These are phyloP conservation scores for Vicia faba DNA, from an alignment of 306 rosid species.

Conservation along the genomic window DNA sequence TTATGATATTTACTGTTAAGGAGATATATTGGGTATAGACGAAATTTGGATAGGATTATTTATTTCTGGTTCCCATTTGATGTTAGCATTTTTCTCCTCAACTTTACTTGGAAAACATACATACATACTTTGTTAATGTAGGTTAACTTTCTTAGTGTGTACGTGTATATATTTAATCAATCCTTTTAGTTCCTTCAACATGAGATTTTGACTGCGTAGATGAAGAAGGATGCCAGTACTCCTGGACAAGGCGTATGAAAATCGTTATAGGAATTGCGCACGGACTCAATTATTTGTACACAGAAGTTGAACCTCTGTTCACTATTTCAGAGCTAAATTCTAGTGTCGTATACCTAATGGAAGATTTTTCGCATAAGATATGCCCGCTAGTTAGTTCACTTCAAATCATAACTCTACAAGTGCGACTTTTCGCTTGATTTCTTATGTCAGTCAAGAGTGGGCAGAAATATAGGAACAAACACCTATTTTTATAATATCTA, in stretches of 20 bases:
- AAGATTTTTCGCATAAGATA: conserved; percentile 28
- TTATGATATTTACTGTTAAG: too few species aligned
- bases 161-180: not conserved
- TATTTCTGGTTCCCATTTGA: conserved; percentile 30
- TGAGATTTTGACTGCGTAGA: conserved; percentile 50
- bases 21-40: too few species aligned
- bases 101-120: conserved; percentile 31
- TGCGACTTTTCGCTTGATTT: conserved; percentile 1
- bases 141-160: conserved; percentile 41
- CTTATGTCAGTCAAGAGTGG: conserved; percentile 26
- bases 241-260: conserved; percentile 92
- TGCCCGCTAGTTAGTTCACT: conserved; percentile 17
- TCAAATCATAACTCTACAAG: conserved; percentile 17
- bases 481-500: not conserved
- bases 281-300: too few species aligned
- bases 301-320: too few species aligned
- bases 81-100: conserved; percentile 30
- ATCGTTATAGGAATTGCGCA: conserved; percentile 79
- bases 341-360: too few species aligned
- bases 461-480: not conserved
- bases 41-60: too few species aligned
- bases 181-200: conserved; percentile 38
- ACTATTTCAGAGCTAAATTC: too few species aligned
- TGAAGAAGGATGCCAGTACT: conserved; percentile 88
- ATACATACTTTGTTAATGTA: conserved; percentile 40